A percentile compares a stretch with the other conserved stretches of the same genome.
phyloP scores from a whole-genome alignment of 441 rosid species.

The Metrosideros polymorpha region DNA sequence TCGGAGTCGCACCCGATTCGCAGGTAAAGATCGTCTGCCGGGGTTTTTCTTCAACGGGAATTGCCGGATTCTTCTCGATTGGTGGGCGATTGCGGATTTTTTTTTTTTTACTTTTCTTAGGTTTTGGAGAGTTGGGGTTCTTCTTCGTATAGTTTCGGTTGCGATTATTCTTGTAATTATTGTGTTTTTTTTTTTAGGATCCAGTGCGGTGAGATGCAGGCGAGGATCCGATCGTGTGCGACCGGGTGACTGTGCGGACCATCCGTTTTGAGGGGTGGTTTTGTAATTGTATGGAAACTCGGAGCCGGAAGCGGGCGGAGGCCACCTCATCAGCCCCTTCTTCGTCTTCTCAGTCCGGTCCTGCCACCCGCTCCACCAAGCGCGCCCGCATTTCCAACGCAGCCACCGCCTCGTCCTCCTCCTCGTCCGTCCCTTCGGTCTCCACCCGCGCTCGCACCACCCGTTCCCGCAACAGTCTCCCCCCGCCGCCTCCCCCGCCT shows the following conservation, averaged over 20 bases:
- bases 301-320: conserved; percentile 99
- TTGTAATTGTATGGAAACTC: conserved; percentile 99
- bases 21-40: neutral
- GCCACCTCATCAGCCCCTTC: conserved; percentile 98
- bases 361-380: conserved; percentile 71
- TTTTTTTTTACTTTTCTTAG: conserved; percentile 1
- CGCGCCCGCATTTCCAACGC: conserved; percentile 44
- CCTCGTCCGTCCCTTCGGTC: neutral
- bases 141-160: neutral
- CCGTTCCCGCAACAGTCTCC: conserved; percentile 2
- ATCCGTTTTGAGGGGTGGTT: conserved; percentile 31
- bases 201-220: conserved; percentile 5
- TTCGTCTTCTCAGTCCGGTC: conserved; percentile 56
- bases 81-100: conserved; percentile 1
- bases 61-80: neutral
- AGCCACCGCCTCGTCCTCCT: conserved; percentile 3
- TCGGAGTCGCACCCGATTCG: neutral
- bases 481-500: conserved; percentile 15
- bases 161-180: neutral
- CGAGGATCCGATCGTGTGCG: neutral
- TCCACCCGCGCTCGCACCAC: neutral
- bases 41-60: neutral
- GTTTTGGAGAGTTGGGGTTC: neutral
- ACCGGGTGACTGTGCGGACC: conserved; percentile 17
- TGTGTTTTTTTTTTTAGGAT: neutral